Conservation (phyloP, 2,329 filamentous ascomycete species). For the Phoma sp. region DNA sequence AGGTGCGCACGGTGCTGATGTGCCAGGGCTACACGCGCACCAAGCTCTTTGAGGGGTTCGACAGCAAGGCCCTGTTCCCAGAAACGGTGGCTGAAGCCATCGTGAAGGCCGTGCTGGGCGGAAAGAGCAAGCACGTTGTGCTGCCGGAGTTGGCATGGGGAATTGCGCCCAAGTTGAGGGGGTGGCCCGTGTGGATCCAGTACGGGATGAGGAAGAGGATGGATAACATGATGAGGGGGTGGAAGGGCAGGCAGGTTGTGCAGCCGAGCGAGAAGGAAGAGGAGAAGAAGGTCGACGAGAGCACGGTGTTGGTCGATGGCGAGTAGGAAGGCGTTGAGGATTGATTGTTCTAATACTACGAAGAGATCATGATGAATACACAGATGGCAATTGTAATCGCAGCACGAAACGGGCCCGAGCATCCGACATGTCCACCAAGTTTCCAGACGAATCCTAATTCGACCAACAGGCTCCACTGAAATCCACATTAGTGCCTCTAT, state of each 20-base stretch:
- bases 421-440: no score
- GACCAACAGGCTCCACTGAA: no score
- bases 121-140: conserved; percentile 63
- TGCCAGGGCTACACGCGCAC: conserved; percentile 69
- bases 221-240: conserved; percentile 42
- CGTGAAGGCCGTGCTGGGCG: conserved; percentile 64
- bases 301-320: conserved; percentile 20
- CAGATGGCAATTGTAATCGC: no score
- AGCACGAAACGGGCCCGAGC: no score
- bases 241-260: conserved; percentile 47
- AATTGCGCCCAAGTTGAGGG: conserved; percentile 49
- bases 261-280: conserved; percentile 40
- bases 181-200: conserved; percentile 69
- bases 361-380: no score
- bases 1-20: conserved; percentile 70
- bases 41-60: conserved; percentile 64
- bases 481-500: no score
- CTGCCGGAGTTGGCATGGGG: conserved; percentile 54
- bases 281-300: conserved; percentile 31
- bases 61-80: conserved; percentile 60
- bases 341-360: no score
- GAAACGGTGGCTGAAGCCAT: conserved; percentile 70
- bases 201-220: conserved; percentile 55
- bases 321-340: no score
- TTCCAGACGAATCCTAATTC: no score